Evolutionary conservation across 2,329 filamentous ascomycete species (phyloP).

Genomic region (Apiospora rasikravindrae): DNA sequence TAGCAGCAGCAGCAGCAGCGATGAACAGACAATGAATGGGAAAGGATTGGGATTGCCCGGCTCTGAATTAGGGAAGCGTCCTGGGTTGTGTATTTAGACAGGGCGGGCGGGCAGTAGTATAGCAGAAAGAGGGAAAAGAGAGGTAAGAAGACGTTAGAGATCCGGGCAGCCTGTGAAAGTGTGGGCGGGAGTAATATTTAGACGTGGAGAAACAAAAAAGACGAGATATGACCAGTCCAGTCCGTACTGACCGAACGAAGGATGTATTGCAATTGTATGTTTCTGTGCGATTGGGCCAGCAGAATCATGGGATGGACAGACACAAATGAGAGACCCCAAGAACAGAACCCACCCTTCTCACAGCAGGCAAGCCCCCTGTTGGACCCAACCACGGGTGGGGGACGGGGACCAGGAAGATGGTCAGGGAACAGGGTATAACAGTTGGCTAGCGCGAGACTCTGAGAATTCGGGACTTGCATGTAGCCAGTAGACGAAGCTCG

Average conservation of each 20-base stretch:
- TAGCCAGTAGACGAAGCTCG: constrained; percentile 2
- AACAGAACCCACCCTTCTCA: constrained; percentile 19
- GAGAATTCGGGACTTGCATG: constrained; percentile 17
- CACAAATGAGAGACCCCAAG: constrained; percentile 21
- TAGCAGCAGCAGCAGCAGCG: not conserved
- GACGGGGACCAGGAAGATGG: constrained; percentile 10
- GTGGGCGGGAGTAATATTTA: constrained; percentile 19
- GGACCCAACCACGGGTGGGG: constrained; percentile 24
- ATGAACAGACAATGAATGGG: not conserved
- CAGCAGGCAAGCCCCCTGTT: constrained; percentile 18
- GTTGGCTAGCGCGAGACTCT: constrained; percentile 19
- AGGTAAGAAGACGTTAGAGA: not conserved
- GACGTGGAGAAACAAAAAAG: constrained; percentile 21
- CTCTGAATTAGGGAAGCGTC: constrained; percentile 6
- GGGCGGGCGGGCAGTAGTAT: not conserved
- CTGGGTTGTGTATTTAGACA: not conserved
- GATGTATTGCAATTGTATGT: constrained; percentile 26
- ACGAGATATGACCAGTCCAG: constrained; percentile 23
- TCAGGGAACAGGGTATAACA: constrained; percentile 22
- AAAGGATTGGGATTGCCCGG: not conserved
- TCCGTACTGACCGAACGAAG: constrained; percentile 16
- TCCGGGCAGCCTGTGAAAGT: constrained; percentile 7
- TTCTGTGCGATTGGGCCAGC: constrained; percentile 22
- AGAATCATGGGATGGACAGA: constrained; percentile 21
- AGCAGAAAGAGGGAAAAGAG: not conserved